Evolutionary conservation across 345 rosid species (phyloP), one percentile per base, ranked within the genome.

Genomic region (Isatis tinctoria): DNA sequence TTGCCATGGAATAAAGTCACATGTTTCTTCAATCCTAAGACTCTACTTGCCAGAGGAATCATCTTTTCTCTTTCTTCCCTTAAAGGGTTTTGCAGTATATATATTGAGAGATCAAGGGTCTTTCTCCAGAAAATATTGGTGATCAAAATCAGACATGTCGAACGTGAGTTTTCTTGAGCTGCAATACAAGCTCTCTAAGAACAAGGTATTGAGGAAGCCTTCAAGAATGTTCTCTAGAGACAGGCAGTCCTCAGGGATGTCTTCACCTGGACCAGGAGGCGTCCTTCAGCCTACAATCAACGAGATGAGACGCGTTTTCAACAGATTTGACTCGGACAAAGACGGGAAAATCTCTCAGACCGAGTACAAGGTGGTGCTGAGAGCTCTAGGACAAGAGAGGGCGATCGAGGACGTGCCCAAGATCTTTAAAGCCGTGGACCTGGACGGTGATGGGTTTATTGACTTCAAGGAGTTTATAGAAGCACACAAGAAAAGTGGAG

Each of bases 381-480:
- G 87, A 63, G 95, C 93, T 20, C 27, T 91, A 7, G 83, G 90
- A 63, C 90, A 87, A 79, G 87, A 53, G 12, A 70, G 64, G 65
- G 48, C 35, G 47, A 64, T 63, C 9, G 76, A 27, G 14, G 98
- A 91, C 3, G 90, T 87, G 30, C 84, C 83, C 4, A 82, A 80
- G 77, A 90, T 91, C 51, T 91, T 94, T 74, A 73, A 49, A 45
- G 86, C 84, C 4, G 90, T 74, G 32, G 97, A 94, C 83, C 65
- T 90, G 1, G 90, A 91, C 10, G 90, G 93, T 56, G 95, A 91
- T 65, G 98, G 97, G 54, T 94, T 83, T 74, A 94, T 94, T 24
- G 87, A 88, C 54, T 94, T 94, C 67, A 77, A 71, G 16, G 98
- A 94, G 83, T 91, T 94, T 22, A 70, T 86, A 44, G 95, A 88